Base-by-base conservation (phyloP, 2,329 filamentous ascomycete species). In the Fusarium sp. region DNA sequence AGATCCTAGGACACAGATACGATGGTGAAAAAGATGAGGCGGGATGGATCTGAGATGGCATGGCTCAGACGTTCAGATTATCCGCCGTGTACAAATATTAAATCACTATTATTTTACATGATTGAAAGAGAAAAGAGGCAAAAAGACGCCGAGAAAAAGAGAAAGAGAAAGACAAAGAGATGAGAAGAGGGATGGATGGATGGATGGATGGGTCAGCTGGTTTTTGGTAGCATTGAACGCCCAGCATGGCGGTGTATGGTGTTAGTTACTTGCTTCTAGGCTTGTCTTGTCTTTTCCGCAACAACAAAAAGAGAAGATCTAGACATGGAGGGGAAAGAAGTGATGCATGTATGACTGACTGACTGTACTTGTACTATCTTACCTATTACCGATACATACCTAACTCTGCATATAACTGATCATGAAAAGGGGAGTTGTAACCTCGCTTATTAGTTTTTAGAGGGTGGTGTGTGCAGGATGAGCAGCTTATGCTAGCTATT, bases 81-180 rank as follows among this genome's bases (percentile, higher is more conserved):
- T 38, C 52, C 33, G 50, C 49, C 38, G 52, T 70, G 67, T 68
- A 71, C 49, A 55, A 65, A 60, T 60, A 65, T 41, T 47, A 59
- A 25, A 59, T 45, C 50, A 51, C 38, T 31, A 53, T 62, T 64
- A 46, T 53, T 58, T 51, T 42, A 50, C 35, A 32, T 31, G 29
- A 53, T 23, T 27, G 42, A 35, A 48, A 41, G 46, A 45, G 23
- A 49, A 33, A 6, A 38, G 38, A 43, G 8, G 23, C 23, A 25
- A 47, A 47, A 53, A 53, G 23, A 37, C 19, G 37, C 14, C 31
- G 32, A 39, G 45, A 36, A 49, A 45, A 43, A 42, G 36, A 39
- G 13, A 27, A 33, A 47, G 44, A 27, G 15, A 45, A 43, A 42
- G 36, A 39, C 10, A 27, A 33, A 47, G 44, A 27, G 15, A 39